Conservation (phyloP, 371 early-diverging fungal species). For the Lichtheimia ornata region DNA sequence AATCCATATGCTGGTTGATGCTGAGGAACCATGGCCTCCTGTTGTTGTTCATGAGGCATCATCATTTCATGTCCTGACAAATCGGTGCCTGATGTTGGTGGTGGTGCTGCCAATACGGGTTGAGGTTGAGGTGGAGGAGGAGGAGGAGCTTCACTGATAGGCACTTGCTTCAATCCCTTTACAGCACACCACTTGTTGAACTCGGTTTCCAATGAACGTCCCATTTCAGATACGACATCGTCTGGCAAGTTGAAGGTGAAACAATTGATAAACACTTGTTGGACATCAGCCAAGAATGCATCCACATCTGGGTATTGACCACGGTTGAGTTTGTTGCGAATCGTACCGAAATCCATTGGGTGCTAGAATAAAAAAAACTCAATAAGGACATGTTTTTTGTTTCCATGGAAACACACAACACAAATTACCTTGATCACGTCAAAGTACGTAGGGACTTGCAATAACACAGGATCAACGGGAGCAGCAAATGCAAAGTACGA, state of each 20-base stretch:
- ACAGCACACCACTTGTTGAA: slow-evolving; percentile 59
- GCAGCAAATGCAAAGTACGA: slow-evolving; percentile 29
- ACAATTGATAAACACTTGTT: slow-evolving; percentile 76
- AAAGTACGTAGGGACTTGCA: slow-evolving; percentile 36
- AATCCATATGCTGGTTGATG: not conserved
- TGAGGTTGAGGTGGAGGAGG: not conserved
- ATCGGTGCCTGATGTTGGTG: not conserved
- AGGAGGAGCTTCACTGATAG: slow-evolving; percentile 1
- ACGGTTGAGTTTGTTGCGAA: slow-evolving; percentile 25
- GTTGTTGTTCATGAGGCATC: not conserved
- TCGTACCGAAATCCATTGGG: slow-evolving; percentile 44
- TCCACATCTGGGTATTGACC: slow-evolving; percentile 20
- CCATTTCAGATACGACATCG: slow-evolving; percentile 72
- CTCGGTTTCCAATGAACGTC: slow-evolving; percentile 53
- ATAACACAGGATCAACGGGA: slow-evolving; percentile 22
- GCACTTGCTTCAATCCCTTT: slow-evolving; percentile 20
- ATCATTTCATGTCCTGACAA: too few species aligned
- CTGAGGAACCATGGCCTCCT: not conserved
- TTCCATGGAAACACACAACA: not conserved
- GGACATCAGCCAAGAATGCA: slow-evolving; percentile 27
- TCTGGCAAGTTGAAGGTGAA: slow-evolving; percentile 80
- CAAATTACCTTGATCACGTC: slow-evolving; percentile 70
- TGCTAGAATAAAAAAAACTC: slow-evolving; percentile 8
- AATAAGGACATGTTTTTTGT: too few species aligned
- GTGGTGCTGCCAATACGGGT: not conserved